Conservation (phyloP, 495 filamentous ascomycete genomes). For the Recurvomyces mirabilis region DNA sequence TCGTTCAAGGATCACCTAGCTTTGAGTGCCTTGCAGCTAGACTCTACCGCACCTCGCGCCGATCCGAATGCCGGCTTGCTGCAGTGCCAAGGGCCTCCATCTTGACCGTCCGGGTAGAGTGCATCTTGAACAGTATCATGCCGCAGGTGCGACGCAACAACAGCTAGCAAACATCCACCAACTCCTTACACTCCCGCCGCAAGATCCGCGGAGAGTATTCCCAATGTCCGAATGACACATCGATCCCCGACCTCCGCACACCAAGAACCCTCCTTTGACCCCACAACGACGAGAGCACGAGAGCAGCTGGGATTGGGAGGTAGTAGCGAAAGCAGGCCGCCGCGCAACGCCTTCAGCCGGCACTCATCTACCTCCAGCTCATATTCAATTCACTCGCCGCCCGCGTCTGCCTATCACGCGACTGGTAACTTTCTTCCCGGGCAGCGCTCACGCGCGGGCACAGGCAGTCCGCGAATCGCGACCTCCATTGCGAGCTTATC, state of each 20-base stretch:
- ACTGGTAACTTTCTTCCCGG: slow-evolving; percentile 45
- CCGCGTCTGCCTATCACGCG: slow-evolving; percentile 44
- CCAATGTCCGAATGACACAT: too few relatives aligned
- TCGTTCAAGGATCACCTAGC: too few relatives aligned
- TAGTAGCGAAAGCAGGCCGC: slow-evolving; percentile 39
- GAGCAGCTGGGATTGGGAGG: slow-evolving; percentile 30
- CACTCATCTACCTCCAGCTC: slow-evolving; percentile 35
- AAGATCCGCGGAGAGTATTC: too few relatives aligned
- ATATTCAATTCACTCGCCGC: slow-evolving; percentile 35
- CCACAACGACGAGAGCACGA: slow-evolving; percentile 39
- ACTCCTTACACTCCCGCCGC: too few relatives aligned
- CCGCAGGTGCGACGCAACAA: too few relatives aligned
- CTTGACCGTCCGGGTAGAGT: too few relatives aligned
- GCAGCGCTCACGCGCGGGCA: slow-evolving; percentile 47
- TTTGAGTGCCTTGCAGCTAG: too few relatives aligned
- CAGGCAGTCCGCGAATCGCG: slow-evolving; percentile 47
- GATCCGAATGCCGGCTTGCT: too few relatives aligned
- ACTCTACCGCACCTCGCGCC: too few relatives aligned
- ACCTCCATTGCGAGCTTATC: slow-evolving; percentile 52
- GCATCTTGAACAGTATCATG: too few relatives aligned
- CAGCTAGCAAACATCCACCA: too few relatives aligned
- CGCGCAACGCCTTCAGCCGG: slow-evolving; percentile 32
- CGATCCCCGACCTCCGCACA: slow-evolving; percentile 5
- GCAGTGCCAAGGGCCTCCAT: too few relatives aligned
- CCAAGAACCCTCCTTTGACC: slow-evolving; percentile 6